phyloP scores from a whole-genome alignment of 2,329 filamentous ascomycete genomes.

The Colletotrichum tropicicola region DNA sequence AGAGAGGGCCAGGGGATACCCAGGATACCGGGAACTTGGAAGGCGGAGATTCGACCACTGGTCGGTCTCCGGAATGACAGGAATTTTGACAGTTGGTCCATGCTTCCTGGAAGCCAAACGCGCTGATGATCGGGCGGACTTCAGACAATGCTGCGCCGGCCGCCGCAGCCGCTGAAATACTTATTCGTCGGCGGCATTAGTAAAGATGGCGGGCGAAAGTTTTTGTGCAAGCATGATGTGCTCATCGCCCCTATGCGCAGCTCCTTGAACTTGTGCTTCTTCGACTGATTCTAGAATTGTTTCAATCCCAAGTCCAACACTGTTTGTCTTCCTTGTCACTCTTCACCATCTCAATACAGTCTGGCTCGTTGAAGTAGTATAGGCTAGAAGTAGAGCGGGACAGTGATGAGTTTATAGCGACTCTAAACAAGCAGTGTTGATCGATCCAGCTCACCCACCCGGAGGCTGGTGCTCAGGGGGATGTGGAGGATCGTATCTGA shows the following conservation, averaged over 20 bases:
- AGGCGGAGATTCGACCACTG: not conserved
- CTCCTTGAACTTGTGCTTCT: conserved; percentile 46
- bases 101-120: not conserved
- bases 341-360: too few relatives aligned
- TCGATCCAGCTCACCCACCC: too few relatives aligned
- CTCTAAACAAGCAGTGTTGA: too few relatives aligned
- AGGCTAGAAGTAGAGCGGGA: too few relatives aligned
- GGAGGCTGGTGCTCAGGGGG: not conserved
- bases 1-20: conserved; percentile 5
- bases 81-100: conserved; percentile 9
- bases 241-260: conserved; percentile 23
- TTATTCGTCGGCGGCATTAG: too few relatives aligned
- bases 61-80: not conserved
- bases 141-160: too few relatives aligned
- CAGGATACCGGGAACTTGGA: conserved; percentile 13
- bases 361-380: too few relatives aligned
- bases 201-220: conserved; percentile 16
- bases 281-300: conserved; percentile 56
- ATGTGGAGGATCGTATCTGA: not conserved
- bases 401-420: too few relatives aligned
- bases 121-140: too few relatives aligned
- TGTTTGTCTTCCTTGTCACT: too few relatives aligned
- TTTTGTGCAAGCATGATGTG: conserved; percentile 18
- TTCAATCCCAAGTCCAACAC: conserved; percentile 86
- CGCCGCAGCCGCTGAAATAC: too few relatives aligned